Evolutionary conservation across 805 yeast genomes (phyloP).

Genomic region (Saccharomycopsis microspora): DNA sequence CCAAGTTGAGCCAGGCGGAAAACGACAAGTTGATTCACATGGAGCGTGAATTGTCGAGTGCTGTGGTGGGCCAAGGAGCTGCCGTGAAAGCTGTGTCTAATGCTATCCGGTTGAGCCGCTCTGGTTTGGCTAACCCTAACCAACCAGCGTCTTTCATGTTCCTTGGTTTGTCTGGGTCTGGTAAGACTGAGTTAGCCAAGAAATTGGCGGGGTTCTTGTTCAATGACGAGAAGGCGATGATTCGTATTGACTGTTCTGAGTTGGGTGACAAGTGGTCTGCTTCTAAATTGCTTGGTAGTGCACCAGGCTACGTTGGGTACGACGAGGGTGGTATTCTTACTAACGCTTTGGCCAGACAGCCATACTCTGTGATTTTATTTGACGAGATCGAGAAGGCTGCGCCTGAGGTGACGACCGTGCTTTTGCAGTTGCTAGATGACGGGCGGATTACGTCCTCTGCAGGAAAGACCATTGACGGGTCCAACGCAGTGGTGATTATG

Average conservation of each 20-base stretch:
- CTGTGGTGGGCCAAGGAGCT: conserved; percentile 90
- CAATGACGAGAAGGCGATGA: conserved; percentile 93
- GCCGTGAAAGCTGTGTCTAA: conserved; percentile 96
- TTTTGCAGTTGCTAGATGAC: conserved; percentile 89
- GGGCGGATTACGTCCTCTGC: conserved; percentile 92
- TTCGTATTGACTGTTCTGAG: conserved; percentile 96
- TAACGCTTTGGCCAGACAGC: conserved; percentile 80
- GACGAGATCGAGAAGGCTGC: conserved; percentile 99
- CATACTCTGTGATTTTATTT: conserved; percentile 91
- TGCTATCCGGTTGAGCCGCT: conserved; percentile 84
- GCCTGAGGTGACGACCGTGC: conserved; percentile 88
- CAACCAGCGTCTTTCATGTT: conserved; percentile 95
- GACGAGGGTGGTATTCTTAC: conserved; percentile 97
- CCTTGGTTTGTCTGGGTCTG: conserved; percentile 93
- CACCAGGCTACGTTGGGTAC: conserved; percentile 95
- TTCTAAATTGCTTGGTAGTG: conserved; percentile 90
- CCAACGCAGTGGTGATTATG: conserved; percentile 89
- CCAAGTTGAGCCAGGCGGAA: conserved; percentile 90
- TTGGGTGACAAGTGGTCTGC: conserved; percentile 92
- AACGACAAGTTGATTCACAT: conserved; percentile 86
- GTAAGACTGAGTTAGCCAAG: conserved; percentile 97
- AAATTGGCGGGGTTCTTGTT: conserved; percentile 92
- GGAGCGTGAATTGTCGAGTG: conserved; percentile 75
- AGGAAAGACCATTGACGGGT: conserved; percentile 88
- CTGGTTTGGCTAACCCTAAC: conserved; percentile 92